Base-by-base conservation (phyloP, 352 stramenopile genomes). In the Pythium myriotylum region DNA sequence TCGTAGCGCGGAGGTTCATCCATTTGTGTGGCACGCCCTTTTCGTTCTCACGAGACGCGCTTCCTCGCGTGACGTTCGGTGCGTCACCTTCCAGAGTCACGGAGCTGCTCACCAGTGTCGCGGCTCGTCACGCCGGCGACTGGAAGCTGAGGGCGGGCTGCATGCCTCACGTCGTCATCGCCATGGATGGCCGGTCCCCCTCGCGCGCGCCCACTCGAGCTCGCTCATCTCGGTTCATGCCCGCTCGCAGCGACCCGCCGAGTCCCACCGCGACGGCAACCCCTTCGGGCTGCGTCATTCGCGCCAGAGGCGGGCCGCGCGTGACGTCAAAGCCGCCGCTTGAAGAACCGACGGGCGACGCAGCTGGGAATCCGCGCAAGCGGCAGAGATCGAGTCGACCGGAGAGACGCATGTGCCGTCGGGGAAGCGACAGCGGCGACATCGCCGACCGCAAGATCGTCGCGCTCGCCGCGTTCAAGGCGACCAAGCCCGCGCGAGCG, bases 121-220 rank as follows among this genome's bases (percentile, higher is more conserved):
- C 60, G 49, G 60, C 60, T 67, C 60, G 60, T 67, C 60, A 67
- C 60, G 52, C 37, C 43, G 22, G 51, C 23, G 41, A 67, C 52
- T 67, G 51, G 59, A 57, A 65, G 47, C 57, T 40, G 42, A 41
- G 41, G 53, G n/a, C 42, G 42, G 12, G 41, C 29, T 61, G 39
- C 40, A 32, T 20, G 24, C 54, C 54, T 17, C 55, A 62, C n/a
- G 54, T 63, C 45, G 45, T 35, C 55, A 23, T 17, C 5, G 10
- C 49, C 20, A 47, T 9, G 9, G n/a, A 24, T 33, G 14, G 27
- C n/a, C 4, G 29, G n/a, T 42, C 49, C 29, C 9, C 26, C 42
- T 35, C 22, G 22, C 19, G 22, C 26, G 20, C 46, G 23, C 26
- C 52, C 16, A 35, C 52, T 24, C 40, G 33, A 6, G 22, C 50